These are phyloP conservation scores for Cubamyces sp. DNA, from an alignment of 768 basidiomycete species.

Conservation along the genomic window DNA sequence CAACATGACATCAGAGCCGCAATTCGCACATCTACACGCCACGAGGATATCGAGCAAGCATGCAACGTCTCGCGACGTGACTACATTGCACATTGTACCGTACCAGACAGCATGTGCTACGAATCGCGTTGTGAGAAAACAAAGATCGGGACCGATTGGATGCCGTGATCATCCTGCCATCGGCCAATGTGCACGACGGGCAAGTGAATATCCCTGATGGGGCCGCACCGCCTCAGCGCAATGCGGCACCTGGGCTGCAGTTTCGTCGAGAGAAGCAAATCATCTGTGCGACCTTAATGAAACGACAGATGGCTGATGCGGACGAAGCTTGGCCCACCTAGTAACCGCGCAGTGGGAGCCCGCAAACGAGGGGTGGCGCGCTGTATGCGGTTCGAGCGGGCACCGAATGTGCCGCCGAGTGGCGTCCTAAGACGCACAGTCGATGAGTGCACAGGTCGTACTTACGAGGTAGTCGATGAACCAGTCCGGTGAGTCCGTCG, in stretches of 20 bases:
- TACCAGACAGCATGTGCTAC: neutral
- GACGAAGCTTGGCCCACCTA: neutral
- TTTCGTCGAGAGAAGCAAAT: conserved; percentile 2
- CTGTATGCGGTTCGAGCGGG: neutral
- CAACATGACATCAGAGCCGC: no score
- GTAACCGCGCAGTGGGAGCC: conserved; percentile 11
- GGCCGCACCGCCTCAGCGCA: conserved; percentile 6
- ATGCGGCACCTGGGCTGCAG: neutral
- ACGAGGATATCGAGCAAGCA: no score
- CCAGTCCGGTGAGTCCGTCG: neutral
- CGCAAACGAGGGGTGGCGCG: conserved; percentile 14
- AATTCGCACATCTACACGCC: no score
- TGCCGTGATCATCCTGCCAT: conserved; percentile 2
- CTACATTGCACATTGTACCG: no score
- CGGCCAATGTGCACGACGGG: neutral
- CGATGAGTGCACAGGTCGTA: neutral
- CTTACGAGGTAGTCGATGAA: neutral
- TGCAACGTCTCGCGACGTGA: no score
- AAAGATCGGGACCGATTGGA: conserved; percentile 11
- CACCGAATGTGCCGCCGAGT: neutral
- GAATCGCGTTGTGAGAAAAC: neutral
- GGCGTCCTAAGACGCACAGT: neutral
- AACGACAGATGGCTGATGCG: conserved; percentile 17
- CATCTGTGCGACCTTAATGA: conserved; percentile 6
- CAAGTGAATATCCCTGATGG: conserved; percentile 11